Percentiles rank a stretch among this genome's conserved stretches.
phyloP scores from a whole-genome alignment of 78 protist species.

The slime mould (Dictyostelium discoideum) region dicty_2.7 NC_007090.3:446501-447000 shows the following conservation, averaged over 20 bases:
- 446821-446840: slow-evolving; percentile 49
- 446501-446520: no score
- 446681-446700: slow-evolving; percentile 76
- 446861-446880: slow-evolving; percentile 54
- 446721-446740: slow-evolving; percentile 81
- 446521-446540: no score
- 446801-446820: slow-evolving; percentile 70
- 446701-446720: slow-evolving; percentile 82
- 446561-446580: no score
- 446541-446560: no score
- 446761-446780: slow-evolving; percentile 31
- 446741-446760: slow-evolving; percentile 79
- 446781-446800: slow-evolving; percentile 64
- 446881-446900: slow-evolving; percentile 78
- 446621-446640: background rate
- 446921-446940: slow-evolving; percentile 88
- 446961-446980: slow-evolving; percentile 91
- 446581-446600: background rate
- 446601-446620: no score
- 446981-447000: slow-evolving; percentile 98
- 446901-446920: slow-evolving; percentile 83
- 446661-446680: slow-evolving; percentile 86
- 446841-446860: slow-evolving; percentile 21
- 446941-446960: slow-evolving; percentile 97
- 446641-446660: slow-evolving; percentile 46